Evolutionary conservation across 805 yeast genomes (phyloP).

Genomic region (Metschnikowia henanensis): DNA sequence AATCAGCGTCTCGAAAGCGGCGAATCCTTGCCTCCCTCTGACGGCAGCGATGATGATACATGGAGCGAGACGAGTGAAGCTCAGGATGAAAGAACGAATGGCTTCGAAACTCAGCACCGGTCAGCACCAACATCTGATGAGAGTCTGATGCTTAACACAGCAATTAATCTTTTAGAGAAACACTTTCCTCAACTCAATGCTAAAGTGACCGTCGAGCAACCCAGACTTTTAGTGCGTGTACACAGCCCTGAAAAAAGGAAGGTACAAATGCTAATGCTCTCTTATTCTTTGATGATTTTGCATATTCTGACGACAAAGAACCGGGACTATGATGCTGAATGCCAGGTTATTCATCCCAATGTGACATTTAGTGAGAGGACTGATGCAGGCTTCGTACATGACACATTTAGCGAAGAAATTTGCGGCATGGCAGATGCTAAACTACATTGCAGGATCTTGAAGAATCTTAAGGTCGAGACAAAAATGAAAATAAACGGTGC

Average conservation of each 20-base stretch:
- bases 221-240: constrained; percentile 24
- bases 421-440: constrained; percentile 21
- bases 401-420: constrained; percentile 22
- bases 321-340: constrained; percentile 34
- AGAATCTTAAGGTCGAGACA: constrained; percentile 28
- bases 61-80: constrained; percentile 4
- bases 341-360: constrained; percentile 35
- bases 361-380: constrained; percentile 30
- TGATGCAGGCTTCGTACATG: not conserved
- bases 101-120: not conserved
- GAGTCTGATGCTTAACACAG: constrained; percentile 2
- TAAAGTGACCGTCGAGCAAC: constrained; percentile 19
- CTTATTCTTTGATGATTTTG: constrained; percentile 36
- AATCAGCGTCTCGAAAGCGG: not conserved
- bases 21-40: constrained; percentile 2
- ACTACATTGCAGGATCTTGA: constrained; percentile 25
- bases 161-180: constrained; percentile 1
- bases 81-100: not conserved
- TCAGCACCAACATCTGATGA: not conserved
- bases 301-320: constrained; percentile 31
- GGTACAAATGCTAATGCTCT: constrained; percentile 29
- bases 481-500: constrained; percentile 22
- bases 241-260: constrained; percentile 18
- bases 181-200: constrained; percentile 16
- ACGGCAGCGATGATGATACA: constrained; percentile 12